These are phyloP conservation scores for Cyclostephanos tholiformis DNA, from an alignment of 108 stramenopile genomes.

Conservation along the genomic window DNA sequence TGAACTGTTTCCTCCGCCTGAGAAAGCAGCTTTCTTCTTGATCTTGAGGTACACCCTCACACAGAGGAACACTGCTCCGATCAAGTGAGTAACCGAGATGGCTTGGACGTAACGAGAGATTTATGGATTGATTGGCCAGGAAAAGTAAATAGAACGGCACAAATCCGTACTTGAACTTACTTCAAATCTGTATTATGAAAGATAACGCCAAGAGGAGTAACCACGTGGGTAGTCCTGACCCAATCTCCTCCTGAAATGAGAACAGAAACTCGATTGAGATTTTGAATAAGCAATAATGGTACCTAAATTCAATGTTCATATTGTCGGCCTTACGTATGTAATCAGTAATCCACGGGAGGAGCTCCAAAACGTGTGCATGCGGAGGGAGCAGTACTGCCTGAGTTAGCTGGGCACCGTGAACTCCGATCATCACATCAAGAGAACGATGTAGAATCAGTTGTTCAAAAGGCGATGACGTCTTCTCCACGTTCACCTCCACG, in stretches of 20 bases:
- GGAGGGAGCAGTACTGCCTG: conserved; percentile 55
- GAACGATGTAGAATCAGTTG: conserved; percentile 57
- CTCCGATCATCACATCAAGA: conserved; percentile 61
- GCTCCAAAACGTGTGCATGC: conserved; percentile 50
- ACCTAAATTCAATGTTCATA: neutral
- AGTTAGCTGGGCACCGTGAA: conserved; percentile 61
- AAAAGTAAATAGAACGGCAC: conserved; percentile 1
- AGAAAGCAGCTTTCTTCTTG: conserved; percentile 38
- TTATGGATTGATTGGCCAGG: neutral
- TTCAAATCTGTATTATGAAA: conserved; percentile 59
- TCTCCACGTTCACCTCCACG: conserved; percentile 58
- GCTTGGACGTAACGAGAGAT: neutral
- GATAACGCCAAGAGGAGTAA: conserved; percentile 59
- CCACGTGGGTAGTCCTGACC: conserved; percentile 35
- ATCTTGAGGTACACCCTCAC: conserved; percentile 23
- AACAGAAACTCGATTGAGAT: neutral
- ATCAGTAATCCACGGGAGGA: conserved; percentile 55
- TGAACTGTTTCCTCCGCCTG: conserved; percentile 22
- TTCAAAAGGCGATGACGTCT: conserved; percentile 35
- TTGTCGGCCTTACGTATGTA: conserved; percentile 30
- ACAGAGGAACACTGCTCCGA: conserved; percentile 38
- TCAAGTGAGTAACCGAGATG: conserved; percentile 49
- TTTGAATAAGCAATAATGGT: neutral
- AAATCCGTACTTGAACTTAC: neutral
- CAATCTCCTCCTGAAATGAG: conserved; percentile 24